Base-by-base conservation (phyloP, 768 basidiomycete genomes). In the Tephrocybe sp. region DNA sequence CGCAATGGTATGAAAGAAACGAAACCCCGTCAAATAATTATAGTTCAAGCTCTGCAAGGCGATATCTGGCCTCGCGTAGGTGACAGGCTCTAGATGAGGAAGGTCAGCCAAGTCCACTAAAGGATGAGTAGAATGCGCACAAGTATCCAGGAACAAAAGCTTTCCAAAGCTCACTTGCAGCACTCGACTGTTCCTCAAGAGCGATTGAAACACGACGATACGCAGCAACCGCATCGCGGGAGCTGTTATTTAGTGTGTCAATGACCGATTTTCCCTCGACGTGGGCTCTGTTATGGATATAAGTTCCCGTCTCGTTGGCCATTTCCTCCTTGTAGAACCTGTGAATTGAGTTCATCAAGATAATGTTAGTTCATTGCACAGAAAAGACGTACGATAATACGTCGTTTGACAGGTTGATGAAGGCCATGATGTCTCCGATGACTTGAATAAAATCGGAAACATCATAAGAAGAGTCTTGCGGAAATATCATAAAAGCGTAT, bases 271-370 rank as follows among this genome's bases (percentile, higher is more conserved):
- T 44, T 3, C 42, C 42, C 14, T 26, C 19, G n/a, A 45, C 17
- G 7, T n/a, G 17, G 11, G 48, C 48, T 31, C 48, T 26, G n/a
- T 19, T 49, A 22, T 49, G 39, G 17, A 49, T 42, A 20, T 41
- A 49, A 14, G 31, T 49, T 16, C 16, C 31, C 3, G 48, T 39
- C 20, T 49, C 48, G 6, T 26, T 39, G 13, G 23, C 48, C 26
- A 39, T 13, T 22, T 49, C 30, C n/a, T 49, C 48, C n/a, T 49
- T 49, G 31, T 41, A 49, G 17, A 49, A 49, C 8, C 48, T 49
- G 31, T 22, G 26, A 42, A 34, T 8, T 8, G 22, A 3, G n/a
- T 32, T 30, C 8, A 5, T 5, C 23, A 44, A 31, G n/a, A 4
- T 10, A 19, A 44, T 5, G 26, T 32, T 31, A 16, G 5, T n/a